Evolutionary conservation across 2,329 filamentous ascomycete species (phyloP).

Genomic region (Aphanocladium album): DNA sequence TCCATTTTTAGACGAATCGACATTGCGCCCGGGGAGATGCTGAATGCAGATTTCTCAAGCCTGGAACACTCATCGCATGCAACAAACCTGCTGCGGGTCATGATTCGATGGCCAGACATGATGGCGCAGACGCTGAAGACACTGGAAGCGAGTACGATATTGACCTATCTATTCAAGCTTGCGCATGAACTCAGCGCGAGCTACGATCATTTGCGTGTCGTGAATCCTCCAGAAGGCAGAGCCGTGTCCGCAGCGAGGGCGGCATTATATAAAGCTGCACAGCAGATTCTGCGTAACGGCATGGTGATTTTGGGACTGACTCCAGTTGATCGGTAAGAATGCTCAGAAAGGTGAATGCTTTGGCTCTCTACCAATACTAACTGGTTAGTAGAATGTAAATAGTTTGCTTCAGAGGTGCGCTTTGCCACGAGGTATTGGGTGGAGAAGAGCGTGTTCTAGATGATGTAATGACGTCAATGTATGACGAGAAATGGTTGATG

Average conservation of each 20-base stretch:
- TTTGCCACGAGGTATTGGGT: no score
- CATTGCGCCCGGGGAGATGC: conserved; percentile 13
- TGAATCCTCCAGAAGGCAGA: conserved; percentile 53
- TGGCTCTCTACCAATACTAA: no score
- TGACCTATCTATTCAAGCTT: conserved; percentile 72
- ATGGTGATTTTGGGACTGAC: conserved; percentile 58
- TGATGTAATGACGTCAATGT: no score
- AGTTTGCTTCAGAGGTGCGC: no score
- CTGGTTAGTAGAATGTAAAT: no score
- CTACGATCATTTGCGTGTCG: conserved; percentile 70
- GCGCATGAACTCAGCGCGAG: conserved; percentile 67
- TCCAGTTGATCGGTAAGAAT: conserved; percentile 15
- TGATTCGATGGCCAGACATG: conserved; percentile 62
- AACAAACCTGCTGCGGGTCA: conserved; percentile 54
- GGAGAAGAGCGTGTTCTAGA: no score
- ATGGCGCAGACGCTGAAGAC: conserved; percentile 58
- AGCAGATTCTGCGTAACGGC: conserved; percentile 60
- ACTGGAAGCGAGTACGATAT: conserved; percentile 58
- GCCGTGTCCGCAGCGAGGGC: conserved; percentile 54
- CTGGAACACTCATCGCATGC: conserved; percentile 33
- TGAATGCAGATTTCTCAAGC: conserved; percentile 16
- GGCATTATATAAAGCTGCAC: conserved; percentile 56
- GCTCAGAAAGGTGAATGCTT: no score
- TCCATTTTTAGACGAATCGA: conserved; percentile 30
- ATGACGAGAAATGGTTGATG: no score